Conservation (phyloP, 805 yeast species). For the Lachancea fermentati region DNA sequence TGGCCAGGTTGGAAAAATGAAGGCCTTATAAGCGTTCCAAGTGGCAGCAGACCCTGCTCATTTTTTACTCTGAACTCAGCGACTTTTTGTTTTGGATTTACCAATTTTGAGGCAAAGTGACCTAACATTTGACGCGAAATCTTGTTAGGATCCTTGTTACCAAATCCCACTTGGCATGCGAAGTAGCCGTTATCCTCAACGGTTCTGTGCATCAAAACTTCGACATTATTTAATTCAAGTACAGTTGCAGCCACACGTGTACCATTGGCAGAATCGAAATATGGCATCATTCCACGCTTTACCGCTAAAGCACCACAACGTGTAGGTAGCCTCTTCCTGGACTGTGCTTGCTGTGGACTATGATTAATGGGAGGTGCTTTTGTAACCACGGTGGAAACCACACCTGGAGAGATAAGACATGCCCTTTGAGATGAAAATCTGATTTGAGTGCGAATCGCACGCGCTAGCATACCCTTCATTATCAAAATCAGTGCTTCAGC, state of each 20-base stretch:
- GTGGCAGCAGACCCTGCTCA: conserved; percentile 57
- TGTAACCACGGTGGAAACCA: conserved; percentile 22
- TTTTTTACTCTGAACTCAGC: conserved; percentile 77
- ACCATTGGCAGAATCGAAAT: conserved; percentile 64
- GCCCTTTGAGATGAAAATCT: conserved; percentile 23
- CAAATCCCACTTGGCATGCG: conserved; percentile 85
- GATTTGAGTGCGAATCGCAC: conserved; percentile 1
- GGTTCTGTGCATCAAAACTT: conserved; percentile 72
- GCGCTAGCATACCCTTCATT: conserved; percentile 4
- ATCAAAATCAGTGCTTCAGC: not conserved
- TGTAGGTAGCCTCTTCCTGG: conserved; percentile 62
- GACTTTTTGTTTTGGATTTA: conserved; percentile 73
- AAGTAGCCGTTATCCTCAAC: conserved; percentile 68
- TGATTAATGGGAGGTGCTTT: conserved; percentile 51
- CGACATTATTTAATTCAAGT: conserved; percentile 79
- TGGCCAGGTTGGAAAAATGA: conserved; percentile 83
- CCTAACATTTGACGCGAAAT: conserved; percentile 64
- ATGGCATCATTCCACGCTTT: conserved; percentile 88
- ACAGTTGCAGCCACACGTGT: conserved; percentile 77
- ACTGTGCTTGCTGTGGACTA: conserved; percentile 62
- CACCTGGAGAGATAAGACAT: conserved; percentile 34
- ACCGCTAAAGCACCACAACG: conserved; percentile 83
- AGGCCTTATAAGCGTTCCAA: conserved; percentile 75
- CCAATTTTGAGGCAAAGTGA: conserved; percentile 70
- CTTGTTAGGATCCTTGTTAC: conserved; percentile 57